phyloP scores from a whole-genome alignment of 805 yeast species.

The Blastobotrys chiropterorum region DNA sequence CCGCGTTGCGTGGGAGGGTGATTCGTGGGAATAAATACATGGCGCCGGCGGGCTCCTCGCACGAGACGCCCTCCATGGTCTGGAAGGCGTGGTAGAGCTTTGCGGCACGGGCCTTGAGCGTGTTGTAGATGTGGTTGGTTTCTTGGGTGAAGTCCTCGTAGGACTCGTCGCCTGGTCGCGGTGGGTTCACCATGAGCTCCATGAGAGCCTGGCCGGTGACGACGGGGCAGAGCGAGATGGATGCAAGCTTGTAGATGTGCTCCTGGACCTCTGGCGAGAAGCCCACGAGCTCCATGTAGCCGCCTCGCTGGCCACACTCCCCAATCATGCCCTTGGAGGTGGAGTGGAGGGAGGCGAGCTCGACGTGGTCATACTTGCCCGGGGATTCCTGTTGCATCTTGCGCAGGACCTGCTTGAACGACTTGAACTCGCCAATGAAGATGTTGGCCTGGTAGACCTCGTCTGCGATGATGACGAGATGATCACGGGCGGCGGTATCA shows the following conservation, averaged over 20 bases:
- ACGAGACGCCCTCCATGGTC: slow-evolving; percentile 71
- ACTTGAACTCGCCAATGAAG: slow-evolving; percentile 72
- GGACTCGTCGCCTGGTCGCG: slow-evolving; percentile 68
- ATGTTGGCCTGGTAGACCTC: slow-evolving; percentile 96
- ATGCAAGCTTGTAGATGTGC: slow-evolving; percentile 75
- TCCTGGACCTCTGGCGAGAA: slow-evolving; percentile 64
- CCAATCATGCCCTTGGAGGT: slow-evolving; percentile 97
- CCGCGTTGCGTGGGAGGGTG: slow-evolving; percentile 56
- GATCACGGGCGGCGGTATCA: slow-evolving; percentile 74
- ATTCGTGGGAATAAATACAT: slow-evolving; percentile 92
- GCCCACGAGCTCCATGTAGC: slow-evolving; percentile 91
- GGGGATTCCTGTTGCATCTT: slow-evolving; percentile 49
- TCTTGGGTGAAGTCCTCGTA: slow-evolving; percentile 62
- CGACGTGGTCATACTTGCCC: slow-evolving; percentile 62
- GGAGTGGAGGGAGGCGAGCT: slow-evolving; percentile 91
- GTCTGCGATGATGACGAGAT: slow-evolving; percentile 87
- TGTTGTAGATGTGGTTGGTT: slow-evolving; percentile 51
- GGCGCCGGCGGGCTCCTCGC: slow-evolving; percentile 93
- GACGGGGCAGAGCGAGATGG: slow-evolving; percentile 88
- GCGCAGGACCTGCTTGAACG: slow-evolving; percentile 74
- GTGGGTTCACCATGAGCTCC: slow-evolving; percentile 92
- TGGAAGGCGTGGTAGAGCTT: slow-evolving; percentile 64
- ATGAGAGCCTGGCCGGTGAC: slow-evolving; percentile 92
- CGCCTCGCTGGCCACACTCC: slow-evolving; percentile 99
- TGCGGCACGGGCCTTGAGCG: slow-evolving; percentile 58